These are phyloP conservation scores for Diversispora epigaea DNA, from an alignment of 192 early-diverging fungal genomes.

Conservation along the genomic window DNA sequence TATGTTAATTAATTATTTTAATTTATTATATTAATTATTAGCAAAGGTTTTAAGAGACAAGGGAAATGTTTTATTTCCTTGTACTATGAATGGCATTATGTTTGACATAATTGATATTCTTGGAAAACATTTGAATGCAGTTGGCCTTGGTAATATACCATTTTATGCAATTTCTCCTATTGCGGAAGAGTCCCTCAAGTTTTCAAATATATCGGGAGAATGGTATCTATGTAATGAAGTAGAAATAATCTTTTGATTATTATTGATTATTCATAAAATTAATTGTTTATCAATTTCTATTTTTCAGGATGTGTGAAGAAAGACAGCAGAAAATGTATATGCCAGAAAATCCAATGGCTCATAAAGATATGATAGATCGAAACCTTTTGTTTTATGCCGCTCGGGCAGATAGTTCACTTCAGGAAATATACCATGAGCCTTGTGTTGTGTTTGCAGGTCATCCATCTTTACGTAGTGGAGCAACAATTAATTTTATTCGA, in stretches of 20 bases:
- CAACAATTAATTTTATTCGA: slow-evolving; percentile 44
- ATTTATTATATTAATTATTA: slow-evolving; percentile 13
- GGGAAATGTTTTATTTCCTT: slow-evolving; percentile 70
- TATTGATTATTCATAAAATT: too few relatives aligned
- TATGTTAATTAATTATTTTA: too few relatives aligned
- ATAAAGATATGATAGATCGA: slow-evolving; percentile 50
- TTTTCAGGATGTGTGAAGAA: slow-evolving; percentile 56
- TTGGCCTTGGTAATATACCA: slow-evolving; percentile 58
- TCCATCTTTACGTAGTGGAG: slow-evolving; percentile 46
- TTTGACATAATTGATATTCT: slow-evolving; percentile 73
- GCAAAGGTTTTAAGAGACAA: slow-evolving; percentile 41
- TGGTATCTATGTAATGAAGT: slow-evolving; percentile 51
- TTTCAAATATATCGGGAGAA: slow-evolving; percentile 83
- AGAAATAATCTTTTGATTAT: too few relatives aligned
- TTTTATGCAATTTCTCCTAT: slow-evolving; percentile 74
- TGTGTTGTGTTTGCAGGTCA: slow-evolving; percentile 63
- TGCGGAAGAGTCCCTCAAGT: slow-evolving; percentile 72
- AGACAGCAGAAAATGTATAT: slow-evolving; percentile 68
- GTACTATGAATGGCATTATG: slow-evolving; percentile 66
- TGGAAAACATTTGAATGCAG: slow-evolving; percentile 51
- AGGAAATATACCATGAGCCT: slow-evolving; percentile 47
- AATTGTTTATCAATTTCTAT: neutral
- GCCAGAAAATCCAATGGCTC: slow-evolving; percentile 57
- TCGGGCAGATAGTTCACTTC: slow-evolving; percentile 30
- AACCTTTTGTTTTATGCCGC: slow-evolving; percentile 39